A percentile compares a stretch with the other conserved stretches of the same genome.
These are phyloP conservation scores for Entomortierella chlamydospora DNA, from an alignment of 192 early-diverging fungal genomes.

Conservation along the genomic window DNA sequence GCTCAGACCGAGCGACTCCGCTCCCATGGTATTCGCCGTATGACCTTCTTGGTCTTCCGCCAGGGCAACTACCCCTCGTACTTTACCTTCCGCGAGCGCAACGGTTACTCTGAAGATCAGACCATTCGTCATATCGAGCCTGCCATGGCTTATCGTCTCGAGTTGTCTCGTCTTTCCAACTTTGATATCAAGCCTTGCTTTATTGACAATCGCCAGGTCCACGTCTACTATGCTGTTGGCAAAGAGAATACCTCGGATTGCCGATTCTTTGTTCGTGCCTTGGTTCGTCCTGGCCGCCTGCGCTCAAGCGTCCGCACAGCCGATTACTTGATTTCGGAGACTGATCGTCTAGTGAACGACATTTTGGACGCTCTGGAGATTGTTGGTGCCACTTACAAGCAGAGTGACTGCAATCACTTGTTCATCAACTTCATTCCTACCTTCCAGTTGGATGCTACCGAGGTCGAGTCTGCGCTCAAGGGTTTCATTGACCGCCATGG, in stretches of 20 bases:
- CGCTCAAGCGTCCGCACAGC: conserved; percentile 84
- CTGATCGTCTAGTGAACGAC: conserved; percentile 92
- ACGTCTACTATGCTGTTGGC: conserved; percentile 94
- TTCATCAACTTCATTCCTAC: conserved; percentile 99
- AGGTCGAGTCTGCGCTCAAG: conserved; percentile 86
- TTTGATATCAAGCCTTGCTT: conserved; percentile 97
- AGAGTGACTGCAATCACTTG: conserved; percentile 99
- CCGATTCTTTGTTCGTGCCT: conserved; percentile 97
- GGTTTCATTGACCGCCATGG: conserved; percentile 95
- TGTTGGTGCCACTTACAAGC: conserved; percentile 88
- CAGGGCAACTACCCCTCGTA: conserved; percentile 88
- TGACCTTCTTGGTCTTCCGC: conserved; percentile 91
- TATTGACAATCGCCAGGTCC: conserved; percentile 94
- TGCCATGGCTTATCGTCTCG: conserved; percentile 96
- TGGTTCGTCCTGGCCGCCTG: conserved; percentile 92
- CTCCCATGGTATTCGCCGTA: conserved; percentile 82
- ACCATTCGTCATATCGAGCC: conserved; percentile 99
- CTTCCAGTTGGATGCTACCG: conserved; percentile 87
- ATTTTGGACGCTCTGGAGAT: conserved; percentile 96
- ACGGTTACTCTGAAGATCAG: conserved; percentile 88
- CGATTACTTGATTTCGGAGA: conserved; percentile 95
- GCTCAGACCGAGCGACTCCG: conserved; percentile 71
- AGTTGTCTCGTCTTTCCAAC: conserved; percentile 90
- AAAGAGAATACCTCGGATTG: conserved; percentile 95
- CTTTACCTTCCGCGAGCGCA: conserved; percentile 95